Conservation (phyloP, 1,284 basidiomycete species). For the Fistulina hepatica region DNA sequence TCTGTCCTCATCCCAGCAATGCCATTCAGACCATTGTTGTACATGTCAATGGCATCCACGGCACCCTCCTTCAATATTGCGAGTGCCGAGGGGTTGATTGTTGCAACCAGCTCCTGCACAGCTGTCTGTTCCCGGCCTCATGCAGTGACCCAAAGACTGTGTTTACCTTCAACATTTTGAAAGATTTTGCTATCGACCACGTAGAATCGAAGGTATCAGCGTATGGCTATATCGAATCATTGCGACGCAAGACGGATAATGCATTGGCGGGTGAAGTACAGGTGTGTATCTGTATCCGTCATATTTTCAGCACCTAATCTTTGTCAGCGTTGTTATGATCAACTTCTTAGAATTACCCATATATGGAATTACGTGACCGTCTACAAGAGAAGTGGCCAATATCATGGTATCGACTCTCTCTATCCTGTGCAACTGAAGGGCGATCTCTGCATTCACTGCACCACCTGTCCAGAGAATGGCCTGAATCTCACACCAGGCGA, state of each 20-base stretch:
- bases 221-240: background rate
- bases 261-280: background rate
- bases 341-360: background rate
- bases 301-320: background rate
- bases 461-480: background rate
- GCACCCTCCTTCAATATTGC: slow-evolving; percentile 2
- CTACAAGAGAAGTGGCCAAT: background rate
- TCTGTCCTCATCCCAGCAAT: background rate
- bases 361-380: background rate
- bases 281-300: background rate
- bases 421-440: background rate
- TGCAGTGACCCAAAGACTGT: background rate
- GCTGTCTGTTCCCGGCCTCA: background rate
- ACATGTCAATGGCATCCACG: slow-evolving; percentile 1
- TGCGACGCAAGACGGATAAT: slow-evolving; percentile 1
- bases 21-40: background rate
- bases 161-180: background rate
- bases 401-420: background rate
- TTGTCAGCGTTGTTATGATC: background rate
- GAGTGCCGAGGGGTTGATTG: background rate
- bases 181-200: background rate
- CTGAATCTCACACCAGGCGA: background rate
- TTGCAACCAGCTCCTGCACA: background rate
- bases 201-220: slow-evolving; percentile 2
- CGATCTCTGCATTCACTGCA: background rate